Base-by-base conservation (phyloP, 73 alveolate species). In the Stentor roeselii region DNA sequence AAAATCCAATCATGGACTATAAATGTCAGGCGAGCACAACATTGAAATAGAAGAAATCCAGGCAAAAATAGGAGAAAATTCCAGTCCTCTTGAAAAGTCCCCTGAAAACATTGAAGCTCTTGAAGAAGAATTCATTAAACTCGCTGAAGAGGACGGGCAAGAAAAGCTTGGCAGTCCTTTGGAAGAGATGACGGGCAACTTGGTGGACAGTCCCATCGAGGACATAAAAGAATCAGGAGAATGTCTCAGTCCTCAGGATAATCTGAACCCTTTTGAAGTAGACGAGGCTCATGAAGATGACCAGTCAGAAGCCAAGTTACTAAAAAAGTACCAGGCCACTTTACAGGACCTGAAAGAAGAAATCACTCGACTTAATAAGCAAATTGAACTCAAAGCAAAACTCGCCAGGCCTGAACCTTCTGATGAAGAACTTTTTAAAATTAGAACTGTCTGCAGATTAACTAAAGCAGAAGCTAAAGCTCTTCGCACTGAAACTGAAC, bases 141-240 rank as follows among this genome's bases (percentile, higher is more conserved):
- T 50, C 6, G 67, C 67, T 50, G 67, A 50, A 50, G 67, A 50
- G 67, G 67, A 50, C 67, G 67, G 21, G 21, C 67, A 50, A 50
- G 67, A 50, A 50, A 21, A 50, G 21, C 67, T 50, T 50, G 67
- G 21, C 6, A 50, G 21, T 50, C 30, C 67, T 50, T 6, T 11
- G 21, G 67, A 50, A 50, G 67, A 50, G 67, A 21, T 21, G 6
- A 21, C 6, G 67, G 67, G 6, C 21, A 21, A 50, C 6, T 6
- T 21, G 21, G 67, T 11, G 21, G 67, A 50, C n/a, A 50, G 67
- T 11, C 67, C 30, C 6, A 50, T 50, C 67, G 6, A 50, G 21
- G 21, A 50, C 21, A 6, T 50, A 11, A 50, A 50, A 50, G 21
- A 50, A 11, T 6, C 6, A 50, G 67, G 21, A 50, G 21, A 50